Evolutionary conservation across 495 filamentous ascomycete species (phyloP).

Genomic region (Thermothielavioides terrestris): DNA sequence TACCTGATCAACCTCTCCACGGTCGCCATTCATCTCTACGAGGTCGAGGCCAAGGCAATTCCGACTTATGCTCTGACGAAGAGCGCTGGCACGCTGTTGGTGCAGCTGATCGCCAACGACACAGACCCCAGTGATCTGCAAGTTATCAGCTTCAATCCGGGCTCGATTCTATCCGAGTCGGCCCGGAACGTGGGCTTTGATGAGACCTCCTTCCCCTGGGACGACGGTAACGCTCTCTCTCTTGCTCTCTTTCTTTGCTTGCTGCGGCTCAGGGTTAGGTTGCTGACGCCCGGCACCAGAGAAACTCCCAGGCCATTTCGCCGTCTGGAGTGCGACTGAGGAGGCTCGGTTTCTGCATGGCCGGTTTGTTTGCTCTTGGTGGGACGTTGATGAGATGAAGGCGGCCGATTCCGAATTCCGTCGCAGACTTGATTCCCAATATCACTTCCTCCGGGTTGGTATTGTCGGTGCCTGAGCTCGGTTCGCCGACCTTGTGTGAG

Average conservation of each 20-base stretch:
- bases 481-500: background rate
- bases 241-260: too few species aligned
- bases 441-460: constrained; percentile 7
- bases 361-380: constrained; percentile 39
- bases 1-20: constrained; percentile 33
- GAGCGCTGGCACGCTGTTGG: constrained; percentile 27
- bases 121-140: constrained; percentile 26
- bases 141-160: constrained; percentile 39
- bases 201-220: constrained; percentile 19
- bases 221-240: constrained; percentile 29
- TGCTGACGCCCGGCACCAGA: background rate
- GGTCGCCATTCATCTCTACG: constrained; percentile 18
- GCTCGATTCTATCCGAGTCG: constrained; percentile 27
- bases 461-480: background rate
- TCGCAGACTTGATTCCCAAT: background rate
- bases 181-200: constrained; percentile 12
- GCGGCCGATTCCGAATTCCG: background rate
- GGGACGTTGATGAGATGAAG: constrained; percentile 48
- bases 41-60: background rate
- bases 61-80: constrained; percentile 32
- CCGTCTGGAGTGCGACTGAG: constrained; percentile 40
- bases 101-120: constrained; percentile 32
- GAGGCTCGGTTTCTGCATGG: constrained; percentile 48
- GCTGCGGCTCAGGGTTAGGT: too few species aligned
- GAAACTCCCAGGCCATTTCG: constrained; percentile 36